Evolutionary conservation across 306 rosid species (phyloP).

Genomic region (Parietaria judaica): DNA sequence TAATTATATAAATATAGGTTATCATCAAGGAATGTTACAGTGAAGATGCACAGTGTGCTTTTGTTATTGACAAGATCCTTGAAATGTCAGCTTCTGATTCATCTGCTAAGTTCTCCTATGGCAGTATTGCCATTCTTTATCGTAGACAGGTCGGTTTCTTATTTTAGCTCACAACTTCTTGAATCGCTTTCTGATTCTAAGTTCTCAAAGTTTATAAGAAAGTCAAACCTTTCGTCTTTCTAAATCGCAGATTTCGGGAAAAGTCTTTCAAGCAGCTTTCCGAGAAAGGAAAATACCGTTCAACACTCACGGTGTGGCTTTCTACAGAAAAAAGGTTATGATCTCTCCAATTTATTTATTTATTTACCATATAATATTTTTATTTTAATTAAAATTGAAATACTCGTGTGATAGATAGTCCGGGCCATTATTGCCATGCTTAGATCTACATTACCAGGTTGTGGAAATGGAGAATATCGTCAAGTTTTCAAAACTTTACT

Average conservation of each 20-base stretch:
- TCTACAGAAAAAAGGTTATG: slow-evolving; percentile 80
- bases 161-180: slow-evolving; percentile 9
- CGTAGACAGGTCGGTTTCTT: slow-evolving; percentile 79
- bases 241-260: slow-evolving; percentile 61
- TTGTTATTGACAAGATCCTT: slow-evolving; percentile 75
- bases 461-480: slow-evolving; percentile 66
- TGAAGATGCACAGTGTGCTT: slow-evolving; percentile 86
- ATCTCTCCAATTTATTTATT: slow-evolving; percentile 1
- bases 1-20: slow-evolving; percentile 36
- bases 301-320: slow-evolving; percentile 84
- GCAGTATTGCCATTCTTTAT: slow-evolving; percentile 80
- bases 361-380: not conserved
- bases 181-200: slow-evolving; percentile 10
- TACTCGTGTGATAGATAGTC: slow-evolving; percentile 54
- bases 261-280: slow-evolving; percentile 77
- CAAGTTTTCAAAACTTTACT: slow-evolving; percentile 81
- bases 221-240: slow-evolving; percentile 8
- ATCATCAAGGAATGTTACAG: slow-evolving; percentile 73
- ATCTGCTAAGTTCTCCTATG: slow-evolving; percentile 44
- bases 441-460: slow-evolving; percentile 56
- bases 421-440: slow-evolving; percentile 76
- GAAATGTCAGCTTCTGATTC: slow-evolving; percentile 48
- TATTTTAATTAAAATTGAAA: not conserved
- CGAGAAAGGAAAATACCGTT: slow-evolving; percentile 93
- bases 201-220: not conserved